Conservation (phyloP, 352 stramenopile species). For the Phytophthora litchii region DNA sequence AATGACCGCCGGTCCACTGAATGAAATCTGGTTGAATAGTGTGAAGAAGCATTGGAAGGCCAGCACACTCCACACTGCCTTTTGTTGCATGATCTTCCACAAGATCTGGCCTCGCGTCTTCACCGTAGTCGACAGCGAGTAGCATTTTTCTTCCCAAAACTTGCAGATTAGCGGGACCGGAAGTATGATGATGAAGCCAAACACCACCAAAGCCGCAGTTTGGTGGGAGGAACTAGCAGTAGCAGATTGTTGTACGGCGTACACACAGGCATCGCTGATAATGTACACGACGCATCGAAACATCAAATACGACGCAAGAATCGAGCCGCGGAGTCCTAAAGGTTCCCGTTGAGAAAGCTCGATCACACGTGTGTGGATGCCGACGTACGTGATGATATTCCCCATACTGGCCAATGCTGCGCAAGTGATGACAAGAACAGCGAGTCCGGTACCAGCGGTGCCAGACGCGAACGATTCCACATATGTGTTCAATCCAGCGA, state of each 20-base stretch:
- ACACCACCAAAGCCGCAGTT: constrained; percentile 30
- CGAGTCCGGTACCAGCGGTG: constrained; percentile 12
- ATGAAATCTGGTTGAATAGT: constrained; percentile 44
- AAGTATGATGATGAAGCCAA: constrained; percentile 35
- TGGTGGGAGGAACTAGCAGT: constrained; percentile 10
- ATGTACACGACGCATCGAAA: constrained; percentile 33
- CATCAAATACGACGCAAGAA: constrained; percentile 50
- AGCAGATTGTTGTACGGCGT: constrained; percentile 9
- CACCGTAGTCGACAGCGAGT: constrained; percentile 47
- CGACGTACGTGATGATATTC: constrained; percentile 40
- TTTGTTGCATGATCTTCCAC: constrained; percentile 64
- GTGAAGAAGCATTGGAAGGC: constrained; percentile 51
- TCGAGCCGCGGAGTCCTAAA: constrained; percentile 36
- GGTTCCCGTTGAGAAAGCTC: constrained; percentile 54
- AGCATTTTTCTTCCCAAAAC: constrained; percentile 52
- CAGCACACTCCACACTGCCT: constrained; percentile 53
- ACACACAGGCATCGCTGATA: constrained; percentile 26
- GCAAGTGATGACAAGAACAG: constrained; percentile 31
- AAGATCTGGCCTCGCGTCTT: constrained; percentile 46
- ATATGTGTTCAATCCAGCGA: constrained; percentile 36
- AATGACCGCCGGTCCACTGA: constrained; percentile 31
- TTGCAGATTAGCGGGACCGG: constrained; percentile 42
- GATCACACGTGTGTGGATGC: constrained; percentile 46
- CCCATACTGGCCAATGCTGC: constrained; percentile 31
- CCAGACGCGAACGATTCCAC: constrained; percentile 17